Conservation (phyloP, 2,329 filamentous ascomycete genomes). For the Aspergillus sp. region DNA sequence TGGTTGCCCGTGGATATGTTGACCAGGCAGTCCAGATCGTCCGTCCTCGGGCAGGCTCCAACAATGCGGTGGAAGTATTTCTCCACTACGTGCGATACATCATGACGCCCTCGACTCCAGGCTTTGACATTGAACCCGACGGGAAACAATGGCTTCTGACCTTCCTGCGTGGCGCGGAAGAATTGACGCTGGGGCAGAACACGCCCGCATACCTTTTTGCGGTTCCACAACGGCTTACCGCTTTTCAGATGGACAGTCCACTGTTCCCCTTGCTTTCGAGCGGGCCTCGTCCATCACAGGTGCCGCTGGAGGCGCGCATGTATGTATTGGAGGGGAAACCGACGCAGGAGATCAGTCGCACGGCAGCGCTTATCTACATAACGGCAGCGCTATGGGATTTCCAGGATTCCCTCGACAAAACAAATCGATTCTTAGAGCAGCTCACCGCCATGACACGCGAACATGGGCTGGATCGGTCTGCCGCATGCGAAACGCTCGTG, state of each 20-base stretch:
- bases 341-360: constrained; percentile 29
- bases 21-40: constrained; percentile 26
- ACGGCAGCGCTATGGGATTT: constrained; percentile 30
- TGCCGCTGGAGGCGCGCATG: constrained; percentile 27
- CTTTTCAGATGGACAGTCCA: constrained; percentile 31
- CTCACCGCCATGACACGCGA: constrained; percentile 17
- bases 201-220: constrained; percentile 17
- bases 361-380: constrained; percentile 33
- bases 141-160: constrained; percentile 23
- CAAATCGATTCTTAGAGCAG: constrained; percentile 25
- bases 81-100: constrained; percentile 30
- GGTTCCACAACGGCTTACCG: constrained; percentile 21
- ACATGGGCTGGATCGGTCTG: constrained; percentile 27
- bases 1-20: constrained; percentile 19
- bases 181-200: constrained; percentile 26
- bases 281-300: constrained; percentile 31
- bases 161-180: constrained; percentile 29
- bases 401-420: constrained; percentile 22
- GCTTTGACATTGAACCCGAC: constrained; percentile 9
- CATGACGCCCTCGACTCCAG: constrained; percentile 14
- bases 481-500: constrained; percentile 32
- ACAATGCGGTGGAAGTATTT: constrained; percentile 19
- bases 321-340: constrained; percentile 28
- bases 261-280: constrained; percentile 35
- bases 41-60: constrained; percentile 20